Conservation (phyloP, 192 early-diverging fungal genomes). For the Allomyces javanicus region DNA sequence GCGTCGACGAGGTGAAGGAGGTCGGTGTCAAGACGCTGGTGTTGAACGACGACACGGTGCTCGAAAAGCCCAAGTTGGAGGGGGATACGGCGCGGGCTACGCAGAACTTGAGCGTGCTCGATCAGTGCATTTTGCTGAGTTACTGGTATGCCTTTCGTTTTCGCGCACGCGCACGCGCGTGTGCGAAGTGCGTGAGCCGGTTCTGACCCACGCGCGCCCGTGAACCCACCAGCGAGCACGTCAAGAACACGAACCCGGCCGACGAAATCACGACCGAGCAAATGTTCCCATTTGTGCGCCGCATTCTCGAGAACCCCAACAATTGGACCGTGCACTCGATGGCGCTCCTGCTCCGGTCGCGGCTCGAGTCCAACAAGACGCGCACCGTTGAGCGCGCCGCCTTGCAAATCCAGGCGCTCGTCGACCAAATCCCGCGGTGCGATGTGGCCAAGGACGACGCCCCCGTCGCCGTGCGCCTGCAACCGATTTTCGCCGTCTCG, state of each 20-base stretch:
- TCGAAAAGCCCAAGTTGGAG: slow-evolving; percentile 59
- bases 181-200: too few species aligned
- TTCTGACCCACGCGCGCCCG: background rate
- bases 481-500: slow-evolving; percentile 52
- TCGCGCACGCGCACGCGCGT: background rate
- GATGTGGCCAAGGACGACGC: slow-evolving; percentile 35
- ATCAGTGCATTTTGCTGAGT: slow-evolving; percentile 78
- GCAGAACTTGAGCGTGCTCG: slow-evolving; percentile 49
- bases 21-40: slow-evolving; percentile 28
- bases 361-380: slow-evolving; percentile 65
- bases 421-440: slow-evolving; percentile 62
- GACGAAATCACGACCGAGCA: slow-evolving; percentile 77
- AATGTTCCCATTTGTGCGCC: slow-evolving; percentile 83
- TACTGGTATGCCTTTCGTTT: slow-evolving; percentile 14
- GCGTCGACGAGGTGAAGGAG: slow-evolving; percentile 14
- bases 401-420: slow-evolving; percentile 87
- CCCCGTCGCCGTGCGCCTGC: slow-evolving; percentile 50
- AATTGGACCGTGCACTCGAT: slow-evolving; percentile 98
- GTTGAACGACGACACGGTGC: slow-evolving; percentile 77
- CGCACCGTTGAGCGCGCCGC: slow-evolving; percentile 76
- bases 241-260: slow-evolving; percentile 82
- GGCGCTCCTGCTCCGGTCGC: slow-evolving; percentile 73
- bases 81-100: slow-evolving; percentile 18
- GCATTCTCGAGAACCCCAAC: slow-evolving; percentile 78
- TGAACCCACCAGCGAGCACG: slow-evolving; percentile 63